Evolutionary conservation across 2,329 filamentous ascomycete genomes (phyloP).

Genomic region (Alternaria triticimaculans): DNA sequence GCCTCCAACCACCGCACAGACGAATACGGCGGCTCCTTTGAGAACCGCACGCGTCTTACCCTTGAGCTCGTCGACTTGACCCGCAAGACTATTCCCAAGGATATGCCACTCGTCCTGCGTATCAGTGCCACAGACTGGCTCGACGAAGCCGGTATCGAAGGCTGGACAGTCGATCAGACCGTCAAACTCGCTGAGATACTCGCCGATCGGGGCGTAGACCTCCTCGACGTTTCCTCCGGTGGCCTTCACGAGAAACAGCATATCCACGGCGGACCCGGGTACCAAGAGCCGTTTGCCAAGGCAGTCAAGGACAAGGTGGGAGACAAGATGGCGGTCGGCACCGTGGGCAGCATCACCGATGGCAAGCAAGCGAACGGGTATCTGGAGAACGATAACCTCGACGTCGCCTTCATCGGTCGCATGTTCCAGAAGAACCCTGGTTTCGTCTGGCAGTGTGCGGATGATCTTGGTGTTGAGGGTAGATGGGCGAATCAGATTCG

Average conservation of each 20-base stretch:
- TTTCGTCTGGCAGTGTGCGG: slow-evolving; percentile 74
- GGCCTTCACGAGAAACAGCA: slow-evolving; percentile 71
- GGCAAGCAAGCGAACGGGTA: slow-evolving; percentile 66
- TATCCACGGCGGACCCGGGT: slow-evolving; percentile 67
- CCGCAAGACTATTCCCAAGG: slow-evolving; percentile 67
- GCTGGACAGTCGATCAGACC: slow-evolving; percentile 72
- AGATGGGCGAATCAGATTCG: slow-evolving; percentile 75
- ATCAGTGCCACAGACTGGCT: slow-evolving; percentile 81
- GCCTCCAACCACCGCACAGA: slow-evolving; percentile 73
- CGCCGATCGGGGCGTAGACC: slow-evolving; percentile 75
- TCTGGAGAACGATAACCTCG: slow-evolving; percentile 54
- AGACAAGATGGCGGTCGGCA: slow-evolving; percentile 72
- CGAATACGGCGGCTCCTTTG: slow-evolving; percentile 71
- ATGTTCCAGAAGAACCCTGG: slow-evolving; percentile 85
- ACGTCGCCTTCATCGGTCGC: slow-evolving; percentile 75
- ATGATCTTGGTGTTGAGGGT: slow-evolving; percentile 73
- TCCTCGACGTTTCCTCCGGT: slow-evolving; percentile 81
- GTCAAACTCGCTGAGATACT: slow-evolving; percentile 70
- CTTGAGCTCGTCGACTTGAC: slow-evolving; percentile 71
- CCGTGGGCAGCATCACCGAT: slow-evolving; percentile 76
- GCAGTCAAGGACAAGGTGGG: slow-evolving; percentile 76
- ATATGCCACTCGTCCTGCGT: slow-evolving; percentile 75
- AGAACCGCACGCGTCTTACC: slow-evolving; percentile 73
- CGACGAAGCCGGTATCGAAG: slow-evolving; percentile 64
- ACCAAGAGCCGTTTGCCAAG: slow-evolving; percentile 77